Conservation (phyloP, 2,329 filamentous ascomycete species). For the Tolypocladium paradoxum region DNA sequence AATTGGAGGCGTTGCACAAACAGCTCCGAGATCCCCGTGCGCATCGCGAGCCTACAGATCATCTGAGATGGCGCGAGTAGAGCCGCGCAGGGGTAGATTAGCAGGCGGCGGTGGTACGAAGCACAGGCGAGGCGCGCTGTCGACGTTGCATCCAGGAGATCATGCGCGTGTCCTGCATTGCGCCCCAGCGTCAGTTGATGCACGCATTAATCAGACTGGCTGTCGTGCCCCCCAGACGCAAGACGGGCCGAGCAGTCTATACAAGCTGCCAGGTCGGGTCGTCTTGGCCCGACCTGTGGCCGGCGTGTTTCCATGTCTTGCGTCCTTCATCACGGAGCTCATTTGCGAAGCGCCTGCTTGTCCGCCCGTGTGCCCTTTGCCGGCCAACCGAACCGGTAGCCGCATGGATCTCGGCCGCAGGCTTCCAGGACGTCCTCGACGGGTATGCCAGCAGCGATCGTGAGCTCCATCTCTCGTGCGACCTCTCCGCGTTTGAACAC, state of each 20-base stretch:
- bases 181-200: background rate
- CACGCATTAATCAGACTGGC: background rate
- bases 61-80: background rate
- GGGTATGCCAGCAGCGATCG: constrained; percentile 38
- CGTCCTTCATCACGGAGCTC: constrained; percentile 48
- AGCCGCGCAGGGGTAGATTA: background rate
- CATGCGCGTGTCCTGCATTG: background rate
- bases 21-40: background rate
- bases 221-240: background rate
- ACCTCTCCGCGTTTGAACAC: constrained; percentile 42
- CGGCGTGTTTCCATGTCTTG: constrained; percentile 32
- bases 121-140: background rate
- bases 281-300: constrained; percentile 4
- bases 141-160: background rate
- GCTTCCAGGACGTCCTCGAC: constrained; percentile 38
- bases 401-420: constrained; percentile 40
- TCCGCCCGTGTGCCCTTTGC: constrained; percentile 33
- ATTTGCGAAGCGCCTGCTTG: constrained; percentile 30
- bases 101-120: background rate
- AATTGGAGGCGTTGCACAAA: background rate
- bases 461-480: constrained; percentile 41
- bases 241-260: background rate
- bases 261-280: background rate
- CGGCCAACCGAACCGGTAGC: constrained; percentile 40
- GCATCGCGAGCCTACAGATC: background rate